Percentiles rank a stretch among this genome's conserved stretches.
phyloP scores from a whole-genome alignment of 495 filamentous ascomycete genomes.

The Talaromyces proteolyticus region DNA sequence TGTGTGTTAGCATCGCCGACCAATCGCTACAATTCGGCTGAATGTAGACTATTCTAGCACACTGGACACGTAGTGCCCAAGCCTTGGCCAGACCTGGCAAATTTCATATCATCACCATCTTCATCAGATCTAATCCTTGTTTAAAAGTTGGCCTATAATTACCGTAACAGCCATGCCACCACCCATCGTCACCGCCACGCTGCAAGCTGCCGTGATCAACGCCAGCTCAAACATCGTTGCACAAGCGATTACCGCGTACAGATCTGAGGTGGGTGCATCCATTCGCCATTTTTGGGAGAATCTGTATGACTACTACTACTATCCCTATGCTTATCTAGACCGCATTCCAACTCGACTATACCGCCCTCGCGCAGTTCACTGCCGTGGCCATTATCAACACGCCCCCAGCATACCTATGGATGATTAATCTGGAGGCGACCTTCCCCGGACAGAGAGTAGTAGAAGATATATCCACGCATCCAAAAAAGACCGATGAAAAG shows the following conservation, averaged over 20 bases:
- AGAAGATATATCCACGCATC: slow-evolving; percentile 14
- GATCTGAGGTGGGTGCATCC: slow-evolving; percentile 41
- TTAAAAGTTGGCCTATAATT: too few relatives aligned
- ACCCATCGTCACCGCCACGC: slow-evolving; percentile 55
- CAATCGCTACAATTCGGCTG: too few relatives aligned
- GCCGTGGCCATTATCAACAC: slow-evolving; percentile 62
- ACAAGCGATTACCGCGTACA: slow-evolving; percentile 62
- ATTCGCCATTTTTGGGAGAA: slow-evolving; percentile 3
- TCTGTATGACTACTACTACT: too few relatives aligned
- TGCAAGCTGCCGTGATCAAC: slow-evolving; percentile 62
- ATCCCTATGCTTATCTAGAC: too few relatives aligned
- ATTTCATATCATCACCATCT: too few relatives aligned
- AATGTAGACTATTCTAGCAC: too few relatives aligned
- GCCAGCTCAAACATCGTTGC: slow-evolving; percentile 72
- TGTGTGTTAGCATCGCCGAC: too few relatives aligned
- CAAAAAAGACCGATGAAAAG: slow-evolving; percentile 11
- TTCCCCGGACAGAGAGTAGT: slow-evolving; percentile 38
- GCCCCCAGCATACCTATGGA: slow-evolving; percentile 80
- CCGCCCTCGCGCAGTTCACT: slow-evolving; percentile 65
- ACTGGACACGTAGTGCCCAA: too few relatives aligned
- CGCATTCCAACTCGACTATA: slow-evolving; percentile 43
- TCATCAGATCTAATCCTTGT: too few relatives aligned
- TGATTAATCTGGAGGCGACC: slow-evolving; percentile 42
- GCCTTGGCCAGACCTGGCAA: too few relatives aligned
- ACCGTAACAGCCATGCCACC: slow-evolving; percentile 32